Percentiles rank a stretch among this genome's conserved stretches.
Conservation (phyloP, 331 rosid genomes). For the Acacia pycnantha region DNA sequence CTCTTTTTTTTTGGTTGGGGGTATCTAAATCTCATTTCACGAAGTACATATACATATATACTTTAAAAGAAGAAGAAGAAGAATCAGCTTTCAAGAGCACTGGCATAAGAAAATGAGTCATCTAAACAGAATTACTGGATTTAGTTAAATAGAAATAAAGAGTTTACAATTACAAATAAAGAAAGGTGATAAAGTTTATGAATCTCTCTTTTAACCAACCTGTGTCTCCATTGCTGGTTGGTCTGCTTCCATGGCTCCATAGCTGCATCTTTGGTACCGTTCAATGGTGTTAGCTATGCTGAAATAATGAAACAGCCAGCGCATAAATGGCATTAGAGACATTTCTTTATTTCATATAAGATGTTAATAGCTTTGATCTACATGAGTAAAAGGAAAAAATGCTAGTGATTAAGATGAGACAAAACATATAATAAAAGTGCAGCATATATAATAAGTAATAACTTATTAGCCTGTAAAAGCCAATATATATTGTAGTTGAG, state of each 20-base stretch:
- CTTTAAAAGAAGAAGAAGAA: background rate
- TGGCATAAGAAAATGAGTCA: background rate
- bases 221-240: conserved; percentile 55
- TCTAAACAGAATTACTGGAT: background rate
- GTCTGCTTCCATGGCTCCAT: conserved; percentile 50
- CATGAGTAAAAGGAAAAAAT: background rate
- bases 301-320: conserved; percentile 25
- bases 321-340: background rate
- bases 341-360: background rate
- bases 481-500: background rate
- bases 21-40: background rate
- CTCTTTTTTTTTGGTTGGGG: too few species aligned
- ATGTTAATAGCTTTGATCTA: background rate
- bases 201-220: conserved; percentile 34
- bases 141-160: background rate
- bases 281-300: conserved; percentile 77
- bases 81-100: background rate
- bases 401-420: background rate
- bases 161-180: background rate
- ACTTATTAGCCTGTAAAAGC: background rate
- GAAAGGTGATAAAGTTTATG: background rate
- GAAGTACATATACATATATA: background rate
- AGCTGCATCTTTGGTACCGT: conserved; percentile 57
- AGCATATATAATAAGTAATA: background rate
- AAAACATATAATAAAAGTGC: background rate